These are phyloP conservation scores for Scytalidium lignicola DNA, from an alignment of 2,329 filamentous ascomycete species.

Conservation along the genomic window DNA sequence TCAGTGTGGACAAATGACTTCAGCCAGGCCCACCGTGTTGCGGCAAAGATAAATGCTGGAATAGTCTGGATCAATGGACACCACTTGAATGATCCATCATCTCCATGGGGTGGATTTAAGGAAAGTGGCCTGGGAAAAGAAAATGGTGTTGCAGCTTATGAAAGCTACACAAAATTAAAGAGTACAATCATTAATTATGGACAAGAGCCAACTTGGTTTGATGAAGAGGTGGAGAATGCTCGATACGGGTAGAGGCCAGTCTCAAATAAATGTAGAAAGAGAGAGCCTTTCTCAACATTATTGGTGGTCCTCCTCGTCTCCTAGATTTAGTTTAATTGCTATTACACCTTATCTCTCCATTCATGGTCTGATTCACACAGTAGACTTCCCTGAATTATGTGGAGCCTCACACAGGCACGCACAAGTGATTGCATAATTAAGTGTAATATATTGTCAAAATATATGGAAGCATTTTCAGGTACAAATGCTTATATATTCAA, in stretches of 20 bases:
- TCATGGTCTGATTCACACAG: no score
- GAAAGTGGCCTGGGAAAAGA: slow-evolving; percentile 62
- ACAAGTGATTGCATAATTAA: no score
- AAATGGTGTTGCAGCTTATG: slow-evolving; percentile 62
- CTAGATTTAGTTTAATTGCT: no score
- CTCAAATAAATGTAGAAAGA: no score
- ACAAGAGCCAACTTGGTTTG: slow-evolving; percentile 60
- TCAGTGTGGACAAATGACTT: slow-evolving; percentile 14
- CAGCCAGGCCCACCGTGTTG: slow-evolving; percentile 33
- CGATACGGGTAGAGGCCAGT: slow-evolving; percentile 58
- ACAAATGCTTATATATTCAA: no score
- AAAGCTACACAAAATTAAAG: slow-evolving; percentile 55
- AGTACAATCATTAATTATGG: slow-evolving; percentile 62
- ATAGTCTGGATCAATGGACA: slow-evolving; percentile 49
- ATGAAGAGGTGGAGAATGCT: slow-evolving; percentile 49
- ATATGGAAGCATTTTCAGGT: no score
- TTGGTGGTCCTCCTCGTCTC: no score
- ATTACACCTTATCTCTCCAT: no score
- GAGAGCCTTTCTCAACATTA: no score
- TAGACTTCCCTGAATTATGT: no score
- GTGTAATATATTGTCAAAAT: no score
- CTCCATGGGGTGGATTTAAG: slow-evolving; percentile 64
- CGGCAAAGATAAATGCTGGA: slow-evolving; percentile 40
- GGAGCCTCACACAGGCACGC: no score
- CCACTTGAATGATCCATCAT: slow-evolving; percentile 67